These are phyloP conservation scores for Balakata baccata DNA, from an alignment of 345 rosid genomes.

Conservation along the genomic window DNA sequence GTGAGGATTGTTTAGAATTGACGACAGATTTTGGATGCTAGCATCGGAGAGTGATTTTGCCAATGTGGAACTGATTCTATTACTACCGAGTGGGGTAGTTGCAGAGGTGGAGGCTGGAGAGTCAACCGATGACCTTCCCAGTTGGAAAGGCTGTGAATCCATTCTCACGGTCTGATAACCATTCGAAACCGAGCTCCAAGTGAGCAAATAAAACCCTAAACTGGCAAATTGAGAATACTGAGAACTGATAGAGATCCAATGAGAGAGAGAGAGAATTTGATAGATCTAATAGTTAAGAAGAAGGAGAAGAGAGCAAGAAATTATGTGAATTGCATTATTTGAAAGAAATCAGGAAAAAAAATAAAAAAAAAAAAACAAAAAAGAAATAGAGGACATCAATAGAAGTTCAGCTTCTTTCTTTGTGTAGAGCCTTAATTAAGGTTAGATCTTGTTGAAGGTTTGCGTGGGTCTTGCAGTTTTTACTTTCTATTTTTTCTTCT, in stretches of 20 bases:
- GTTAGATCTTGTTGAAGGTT: too few species aligned
- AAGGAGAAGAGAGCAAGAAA: not conserved
- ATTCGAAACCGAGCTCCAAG: not conserved
- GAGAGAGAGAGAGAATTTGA: not conserved
- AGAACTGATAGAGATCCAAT: not conserved
- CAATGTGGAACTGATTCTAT: conserved; percentile 23
- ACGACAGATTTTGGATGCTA: conserved; percentile 59
- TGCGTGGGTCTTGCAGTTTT: too few species aligned
- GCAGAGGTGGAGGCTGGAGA: conserved; percentile 35
- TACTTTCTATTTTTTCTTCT: too few species aligned
- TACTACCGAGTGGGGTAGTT: not conserved
- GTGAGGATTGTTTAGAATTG: conserved; percentile 84
- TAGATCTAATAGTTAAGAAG: not conserved
- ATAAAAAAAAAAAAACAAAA: too few species aligned
- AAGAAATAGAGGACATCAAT: too few species aligned
- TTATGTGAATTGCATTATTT: not conserved
- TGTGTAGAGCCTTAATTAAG: too few species aligned
- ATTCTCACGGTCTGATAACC: conserved; percentile 20
- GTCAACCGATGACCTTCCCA: conserved; percentile 52
- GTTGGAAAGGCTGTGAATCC: conserved; percentile 61
- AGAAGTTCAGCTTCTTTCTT: too few species aligned
- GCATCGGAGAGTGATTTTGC: conserved; percentile 58
- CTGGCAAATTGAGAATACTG: not conserved
- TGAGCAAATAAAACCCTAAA: not conserved
- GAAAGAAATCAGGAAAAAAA: too few species aligned